phyloP scores from a whole-genome alignment of 192 early-diverging fungal genomes.

The Pecoramyces ruminantium region DNA sequence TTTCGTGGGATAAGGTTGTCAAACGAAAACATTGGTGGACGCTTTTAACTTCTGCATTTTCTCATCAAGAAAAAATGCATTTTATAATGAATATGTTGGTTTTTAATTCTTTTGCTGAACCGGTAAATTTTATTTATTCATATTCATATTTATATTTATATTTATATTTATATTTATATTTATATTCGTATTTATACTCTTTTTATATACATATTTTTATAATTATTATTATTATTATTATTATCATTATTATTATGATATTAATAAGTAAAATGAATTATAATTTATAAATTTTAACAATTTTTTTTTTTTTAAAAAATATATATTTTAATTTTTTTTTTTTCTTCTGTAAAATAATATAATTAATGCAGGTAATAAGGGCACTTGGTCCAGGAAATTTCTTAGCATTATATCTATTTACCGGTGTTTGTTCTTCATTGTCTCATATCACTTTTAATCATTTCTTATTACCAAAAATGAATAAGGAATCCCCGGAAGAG shows the following conservation, averaged over 20 bases:
- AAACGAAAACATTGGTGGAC: no score
- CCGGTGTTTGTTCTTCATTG: not conserved
- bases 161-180: no score
- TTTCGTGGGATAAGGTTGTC: not conserved
- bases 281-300: no score
- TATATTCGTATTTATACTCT: no score
- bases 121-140: not conserved
- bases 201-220: no score
- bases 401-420: not conserved
- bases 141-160: no score
- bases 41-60: not conserved
- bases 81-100: not conserved
- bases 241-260: no score
- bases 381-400: not conserved
- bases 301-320: no score
- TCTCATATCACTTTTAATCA: not conserved
- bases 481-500: not conserved
- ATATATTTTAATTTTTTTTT: no score
- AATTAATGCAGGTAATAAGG: not conserved
- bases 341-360: no score
- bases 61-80: not conserved
- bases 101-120: not conserved
- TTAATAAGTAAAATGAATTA: no score
- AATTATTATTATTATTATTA: no score
- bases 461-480: not conserved